phyloP scores from a whole-genome alignment of 306 rosid species.

The Inga laurina region DNA sequence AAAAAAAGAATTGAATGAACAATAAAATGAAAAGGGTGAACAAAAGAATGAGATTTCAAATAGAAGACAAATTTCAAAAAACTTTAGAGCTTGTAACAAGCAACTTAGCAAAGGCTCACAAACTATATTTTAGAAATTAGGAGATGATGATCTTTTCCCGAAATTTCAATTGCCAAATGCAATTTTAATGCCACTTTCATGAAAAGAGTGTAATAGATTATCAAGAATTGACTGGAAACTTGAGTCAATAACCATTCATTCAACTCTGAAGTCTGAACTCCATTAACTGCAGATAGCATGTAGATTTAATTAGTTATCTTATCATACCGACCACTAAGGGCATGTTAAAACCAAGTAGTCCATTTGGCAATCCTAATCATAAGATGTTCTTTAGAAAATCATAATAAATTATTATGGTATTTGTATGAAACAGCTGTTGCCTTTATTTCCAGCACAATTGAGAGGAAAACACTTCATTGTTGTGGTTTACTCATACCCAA shows the following conservation, averaged over 20 bases:
- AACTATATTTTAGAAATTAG: constrained; percentile 8
- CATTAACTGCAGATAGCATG: not conserved
- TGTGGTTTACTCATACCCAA: constrained; percentile 16
- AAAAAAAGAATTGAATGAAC: not conserved
- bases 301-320: constrained; percentile 13
- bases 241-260: constrained; percentile 16
- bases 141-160: not conserved
- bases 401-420: not conserved
- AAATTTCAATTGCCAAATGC: not conserved
- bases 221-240: constrained; percentile 7
- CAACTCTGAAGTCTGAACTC: constrained; percentile 6
- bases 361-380: constrained; percentile 24
- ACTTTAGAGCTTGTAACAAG: constrained; percentile 21
- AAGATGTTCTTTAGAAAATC: not conserved
- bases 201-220: constrained; percentile 1
- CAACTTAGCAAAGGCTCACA: constrained; percentile 17
- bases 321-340: not conserved
- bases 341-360: constrained; percentile 1
- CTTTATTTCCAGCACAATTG: constrained; percentile 1
- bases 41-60: not conserved
- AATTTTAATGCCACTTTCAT: constrained; percentile 2
- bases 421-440: constrained; percentile 2
- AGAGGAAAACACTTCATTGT: constrained; percentile 23
- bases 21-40: too few species aligned
- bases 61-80: constrained; percentile 3